Conservation (phyloP, 2,329 filamentous ascomycete species). For the Cladophialophora bantiana region DNA sequence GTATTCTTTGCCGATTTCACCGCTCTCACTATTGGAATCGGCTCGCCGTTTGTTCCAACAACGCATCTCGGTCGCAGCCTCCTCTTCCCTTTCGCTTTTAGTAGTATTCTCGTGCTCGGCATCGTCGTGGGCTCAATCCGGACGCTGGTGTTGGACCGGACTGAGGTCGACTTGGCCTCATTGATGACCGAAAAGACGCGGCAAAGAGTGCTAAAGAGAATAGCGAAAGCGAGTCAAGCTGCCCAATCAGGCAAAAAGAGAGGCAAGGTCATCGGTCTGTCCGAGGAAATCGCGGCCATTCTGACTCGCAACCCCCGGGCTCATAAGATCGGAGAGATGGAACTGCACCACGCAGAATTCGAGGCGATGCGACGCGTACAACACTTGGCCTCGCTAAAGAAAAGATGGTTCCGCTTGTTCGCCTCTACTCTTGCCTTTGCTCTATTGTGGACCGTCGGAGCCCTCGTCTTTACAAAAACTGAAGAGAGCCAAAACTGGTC, state of each 20-base stretch:
- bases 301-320: no score
- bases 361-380: not conserved
- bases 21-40: conserved; percentile 48
- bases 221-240: no score
- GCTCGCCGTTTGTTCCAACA: conserved; percentile 44
- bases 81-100: conserved; percentile 47
- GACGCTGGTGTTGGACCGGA: conserved; percentile 45
- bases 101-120: conserved; percentile 47
- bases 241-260: conserved; percentile 18
- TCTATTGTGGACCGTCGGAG: conserved; percentile 53
- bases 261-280: not conserved
- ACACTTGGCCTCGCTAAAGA: not conserved
- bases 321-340: not conserved
- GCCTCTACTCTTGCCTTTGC: conserved; percentile 50
- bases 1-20: conserved; percentile 48
- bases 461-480: conserved; percentile 47
- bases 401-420: conserved; percentile 49
- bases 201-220: conserved; percentile 17
- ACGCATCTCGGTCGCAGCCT: conserved; percentile 47
- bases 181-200: conserved; percentile 44
- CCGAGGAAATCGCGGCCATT: not conserved
- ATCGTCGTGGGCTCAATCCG: conserved; percentile 47
- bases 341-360: not conserved
- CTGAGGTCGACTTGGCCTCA: conserved; percentile 43
- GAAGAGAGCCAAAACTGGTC: conserved; percentile 45